Percentiles rank a stretch among this genome's conserved stretches.
These are phyloP conservation scores for Andrographis paniculata DNA, from an alignment of 305 asterid genomes.

Conservation along the genomic window DNA sequence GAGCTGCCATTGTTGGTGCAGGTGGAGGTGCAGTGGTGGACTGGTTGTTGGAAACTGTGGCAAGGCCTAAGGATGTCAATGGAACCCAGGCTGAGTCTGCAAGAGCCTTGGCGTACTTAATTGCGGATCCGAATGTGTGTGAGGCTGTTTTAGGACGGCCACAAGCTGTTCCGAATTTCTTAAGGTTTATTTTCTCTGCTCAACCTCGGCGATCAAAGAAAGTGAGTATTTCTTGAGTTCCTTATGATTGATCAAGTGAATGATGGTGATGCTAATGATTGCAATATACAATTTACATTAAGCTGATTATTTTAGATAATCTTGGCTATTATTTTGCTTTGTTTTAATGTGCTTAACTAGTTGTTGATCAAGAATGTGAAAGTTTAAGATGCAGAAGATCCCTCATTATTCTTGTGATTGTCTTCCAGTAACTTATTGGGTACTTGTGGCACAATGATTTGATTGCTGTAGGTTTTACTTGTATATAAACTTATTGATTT, in stretches of 20 bases:
- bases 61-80: constrained; percentile 46
- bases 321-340: background rate
- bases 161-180: constrained; percentile 67
- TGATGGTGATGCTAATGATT: constrained; percentile 1
- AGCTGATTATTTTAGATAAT: background rate
- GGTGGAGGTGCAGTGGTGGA: constrained; percentile 95
- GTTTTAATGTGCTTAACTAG: background rate
- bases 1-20: constrained; percentile 86
- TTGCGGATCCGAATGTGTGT: constrained; percentile 77
- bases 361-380: background rate
- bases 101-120: constrained; percentile 84
- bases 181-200: constrained; percentile 90
- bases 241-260: constrained; percentile 7
- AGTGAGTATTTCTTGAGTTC: constrained; percentile 32
- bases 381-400: background rate
- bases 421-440: background rate
- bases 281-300: background rate
- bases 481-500: no score
- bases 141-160: constrained; percentile 75
- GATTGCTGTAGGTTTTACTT: no score
- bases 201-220: constrained; percentile 70
- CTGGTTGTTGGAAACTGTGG: constrained; percentile 85
- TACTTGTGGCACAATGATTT: background rate
- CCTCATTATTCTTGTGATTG: no score
- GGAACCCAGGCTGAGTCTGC: constrained; percentile 89